phyloP scores from a whole-genome alignment of 2,329 filamentous ascomycete genomes.

The Hansfordia pulvinata region DNA sequence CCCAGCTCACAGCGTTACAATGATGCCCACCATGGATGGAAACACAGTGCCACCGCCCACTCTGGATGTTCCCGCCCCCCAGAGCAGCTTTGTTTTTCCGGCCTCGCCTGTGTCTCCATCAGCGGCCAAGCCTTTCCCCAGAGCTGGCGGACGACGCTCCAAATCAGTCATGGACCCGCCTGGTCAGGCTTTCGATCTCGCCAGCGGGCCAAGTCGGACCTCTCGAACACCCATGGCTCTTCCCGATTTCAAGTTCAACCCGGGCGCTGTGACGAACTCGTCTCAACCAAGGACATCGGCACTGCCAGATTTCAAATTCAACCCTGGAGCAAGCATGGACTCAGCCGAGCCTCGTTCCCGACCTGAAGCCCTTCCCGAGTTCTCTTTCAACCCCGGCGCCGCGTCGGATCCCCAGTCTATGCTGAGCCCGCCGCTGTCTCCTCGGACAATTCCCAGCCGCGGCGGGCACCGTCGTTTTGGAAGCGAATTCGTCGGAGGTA shows the following conservation, averaged over 20 bases:
- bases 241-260: conserved; percentile 7
- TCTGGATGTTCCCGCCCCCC: no score
- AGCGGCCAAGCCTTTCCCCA: conserved; percentile 31
- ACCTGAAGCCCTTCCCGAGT: conserved; percentile 34
- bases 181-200: conserved; percentile 6
- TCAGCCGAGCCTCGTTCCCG: conserved; percentile 13
- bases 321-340: conserved; percentile 17
- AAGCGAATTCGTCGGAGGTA: conserved; percentile 78
- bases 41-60: conserved; percentile 45
- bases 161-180: conserved; percentile 34
- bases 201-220: conserved; percentile 4
- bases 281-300: conserved; percentile 11
- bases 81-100: conserved; percentile 55
- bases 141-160: conserved; percentile 34
- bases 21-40: no score
- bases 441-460: conserved; percentile 35
- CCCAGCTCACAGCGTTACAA: conserved; percentile 19
- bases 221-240: conserved; percentile 2
- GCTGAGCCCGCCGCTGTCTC: conserved; percentile 40
- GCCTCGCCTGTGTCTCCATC: conserved; percentile 30
- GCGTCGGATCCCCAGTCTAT: conserved; percentile 15
- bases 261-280: conserved; percentile 16
- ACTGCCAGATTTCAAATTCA: conserved; percentile 18
- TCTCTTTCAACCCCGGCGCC: conserved; percentile 41
- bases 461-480: conserved; percentile 70